Conservation (phyloP, 345 rosid genomes). For the Boechera retrofracta region DNA sequence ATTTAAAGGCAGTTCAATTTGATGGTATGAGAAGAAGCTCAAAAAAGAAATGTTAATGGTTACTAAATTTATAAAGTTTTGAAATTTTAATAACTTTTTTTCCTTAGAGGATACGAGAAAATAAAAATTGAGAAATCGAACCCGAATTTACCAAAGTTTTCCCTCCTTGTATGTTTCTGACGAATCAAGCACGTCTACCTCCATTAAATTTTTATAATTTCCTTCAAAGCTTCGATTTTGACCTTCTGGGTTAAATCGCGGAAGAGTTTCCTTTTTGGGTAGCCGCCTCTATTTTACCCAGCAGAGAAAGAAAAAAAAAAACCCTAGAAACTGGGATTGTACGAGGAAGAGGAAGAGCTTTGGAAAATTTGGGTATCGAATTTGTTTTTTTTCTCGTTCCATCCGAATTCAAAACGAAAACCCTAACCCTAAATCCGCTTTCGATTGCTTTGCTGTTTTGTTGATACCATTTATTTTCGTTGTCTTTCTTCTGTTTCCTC, state of each 20-base stretch:
- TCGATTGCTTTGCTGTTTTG: slow-evolving; percentile 22
- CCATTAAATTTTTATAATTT: slow-evolving; percentile 14
- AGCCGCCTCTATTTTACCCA: slow-evolving; percentile 21
- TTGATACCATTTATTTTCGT: background rate
- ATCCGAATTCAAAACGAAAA: slow-evolving; percentile 24
- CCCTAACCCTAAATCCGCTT: slow-evolving; percentile 36
- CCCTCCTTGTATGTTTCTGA: slow-evolving; percentile 38
- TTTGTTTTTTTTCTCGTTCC: slow-evolving; percentile 5
- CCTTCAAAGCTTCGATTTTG: slow-evolving; percentile 33
- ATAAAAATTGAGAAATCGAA: slow-evolving; percentile 30
- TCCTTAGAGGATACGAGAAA: background rate
- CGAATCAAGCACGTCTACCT: slow-evolving; percentile 35
- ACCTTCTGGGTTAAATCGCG: slow-evolving; percentile 26
- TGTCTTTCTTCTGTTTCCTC: slow-evolving; percentile 8
- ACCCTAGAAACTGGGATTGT: slow-evolving; percentile 42
- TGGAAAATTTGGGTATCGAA: background rate
- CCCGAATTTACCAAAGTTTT: slow-evolving; percentile 31
- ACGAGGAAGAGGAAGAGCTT: slow-evolving; percentile 11
- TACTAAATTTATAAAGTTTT: background rate
- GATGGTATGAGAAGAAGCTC: background rate
- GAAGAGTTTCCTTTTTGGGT: slow-evolving; percentile 23
- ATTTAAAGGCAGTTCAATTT: background rate
- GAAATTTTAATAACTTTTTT: too few species aligned
- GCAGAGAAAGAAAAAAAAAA: background rate
- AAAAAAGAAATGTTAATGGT: slow-evolving; percentile 1